phyloP scores from a whole-genome alignment of 495 filamentous ascomycete species.

The Penicillium crystallinum region DNA sequence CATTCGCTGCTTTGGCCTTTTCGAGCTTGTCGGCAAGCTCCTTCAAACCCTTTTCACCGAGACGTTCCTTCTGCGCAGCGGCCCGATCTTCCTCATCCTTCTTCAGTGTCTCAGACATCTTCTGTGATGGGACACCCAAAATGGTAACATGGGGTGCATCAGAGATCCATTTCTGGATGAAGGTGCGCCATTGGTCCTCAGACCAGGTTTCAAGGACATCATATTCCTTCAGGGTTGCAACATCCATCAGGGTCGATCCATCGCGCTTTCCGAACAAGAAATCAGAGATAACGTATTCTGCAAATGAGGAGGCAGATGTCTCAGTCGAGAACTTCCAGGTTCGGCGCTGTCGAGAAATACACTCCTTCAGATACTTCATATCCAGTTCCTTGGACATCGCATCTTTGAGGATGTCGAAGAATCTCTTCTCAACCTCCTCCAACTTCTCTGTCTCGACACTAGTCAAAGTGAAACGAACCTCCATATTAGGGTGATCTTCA shows the following conservation, averaged over 20 bases:
- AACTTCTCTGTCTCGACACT: constrained; percentile 85
- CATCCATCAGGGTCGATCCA: constrained; percentile 68
- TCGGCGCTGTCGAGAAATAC: constrained; percentile 69
- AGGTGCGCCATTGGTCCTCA: constrained; percentile 76
- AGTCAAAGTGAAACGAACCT: constrained; percentile 77
- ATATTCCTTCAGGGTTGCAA: constrained; percentile 66
- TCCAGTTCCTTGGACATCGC: constrained; percentile 75
- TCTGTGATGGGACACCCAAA: constrained; percentile 73
- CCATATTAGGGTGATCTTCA: constrained; percentile 70
- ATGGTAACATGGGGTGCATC: constrained; percentile 84
- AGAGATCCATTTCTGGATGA: constrained; percentile 76
- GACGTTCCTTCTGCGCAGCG: constrained; percentile 50
- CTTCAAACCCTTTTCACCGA: constrained; percentile 64
- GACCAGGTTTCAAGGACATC: constrained; percentile 73
- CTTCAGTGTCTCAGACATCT: constrained; percentile 67
- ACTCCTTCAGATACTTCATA: constrained; percentile 83
- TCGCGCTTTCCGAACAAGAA: constrained; percentile 86
- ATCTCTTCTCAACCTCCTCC: constrained; percentile 71
- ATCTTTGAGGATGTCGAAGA: constrained; percentile 78
- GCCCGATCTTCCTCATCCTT: constrained; percentile 58
- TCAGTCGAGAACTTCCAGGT: constrained; percentile 78
- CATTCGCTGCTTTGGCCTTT: constrained; percentile 72
- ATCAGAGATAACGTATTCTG: constrained; percentile 78
- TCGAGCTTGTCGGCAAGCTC: constrained; percentile 71
- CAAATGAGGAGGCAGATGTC: constrained; percentile 65